phyloP scores from a whole-genome alignment of 2,329 filamentous ascomycete species.

The Monosporascus sp. region DNA sequence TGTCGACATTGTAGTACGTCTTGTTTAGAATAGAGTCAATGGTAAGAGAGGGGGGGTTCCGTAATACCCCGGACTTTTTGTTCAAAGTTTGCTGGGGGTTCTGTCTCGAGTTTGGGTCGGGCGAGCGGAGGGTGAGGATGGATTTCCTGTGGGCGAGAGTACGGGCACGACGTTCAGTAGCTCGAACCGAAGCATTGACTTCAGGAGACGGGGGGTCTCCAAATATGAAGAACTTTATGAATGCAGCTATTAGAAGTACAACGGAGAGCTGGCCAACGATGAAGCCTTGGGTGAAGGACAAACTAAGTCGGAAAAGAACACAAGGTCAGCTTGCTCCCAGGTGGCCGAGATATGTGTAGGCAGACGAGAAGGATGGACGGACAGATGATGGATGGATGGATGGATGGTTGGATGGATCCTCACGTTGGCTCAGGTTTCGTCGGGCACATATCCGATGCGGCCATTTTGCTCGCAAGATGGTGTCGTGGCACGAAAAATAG shows the following conservation, averaged over 20 bases:
- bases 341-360: too few relatives aligned
- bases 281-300: conserved; percentile 91
- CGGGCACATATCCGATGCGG: conserved; percentile 25
- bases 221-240: conserved; percentile 99
- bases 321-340: conserved; percentile 10
- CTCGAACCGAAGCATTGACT: conserved; percentile 68
- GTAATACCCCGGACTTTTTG: conserved; percentile 65
- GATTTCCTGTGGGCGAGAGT: conserved; percentile 74
- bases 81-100: conserved; percentile 42
- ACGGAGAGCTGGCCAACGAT: conserved; percentile 91
- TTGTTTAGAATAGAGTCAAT: conserved; percentile 94
- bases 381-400: neutral
- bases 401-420: conserved; percentile 9
- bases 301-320: conserved; percentile 37
- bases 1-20: conserved; percentile 94
- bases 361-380: too few relatives aligned
- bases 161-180: conserved; percentile 66
- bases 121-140: conserved; percentile 56
- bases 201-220: conserved; percentile 85
- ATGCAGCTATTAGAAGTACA: conserved; percentile 82
- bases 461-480: conserved; percentile 11
- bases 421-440: conserved; percentile 29
- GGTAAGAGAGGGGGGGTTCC: conserved; percentile 69
- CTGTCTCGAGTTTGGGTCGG: conserved; percentile 27
- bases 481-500: too few relatives aligned